These are phyloP conservation scores for Entophlyctis helioformis DNA, from an alignment of 192 early-diverging fungal species.

Conservation along the genomic window DNA sequence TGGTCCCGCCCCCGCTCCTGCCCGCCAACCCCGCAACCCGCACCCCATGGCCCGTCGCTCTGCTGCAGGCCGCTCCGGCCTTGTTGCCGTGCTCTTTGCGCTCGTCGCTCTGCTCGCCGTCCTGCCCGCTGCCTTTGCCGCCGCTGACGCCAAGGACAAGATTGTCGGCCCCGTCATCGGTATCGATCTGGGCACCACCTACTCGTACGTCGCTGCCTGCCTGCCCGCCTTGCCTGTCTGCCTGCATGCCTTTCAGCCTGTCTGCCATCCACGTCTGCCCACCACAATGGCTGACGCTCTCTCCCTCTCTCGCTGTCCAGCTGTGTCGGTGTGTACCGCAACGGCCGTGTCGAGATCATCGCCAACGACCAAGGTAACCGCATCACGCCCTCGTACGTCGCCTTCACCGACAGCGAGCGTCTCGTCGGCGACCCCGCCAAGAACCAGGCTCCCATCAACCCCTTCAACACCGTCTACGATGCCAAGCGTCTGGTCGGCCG, in stretches of 20 bases:
- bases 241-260: background rate
- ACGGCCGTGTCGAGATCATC: conserved; percentile 94
- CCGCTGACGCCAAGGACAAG: too few relatives aligned
- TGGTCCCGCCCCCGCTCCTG: too few relatives aligned
- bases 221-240: background rate
- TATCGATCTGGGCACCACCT: conserved; percentile 92
- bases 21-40: too few relatives aligned
- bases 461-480: conserved; percentile 85
- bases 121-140: too few relatives aligned
- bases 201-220: conserved; percentile 14
- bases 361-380: conserved; percentile 93
- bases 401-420: conserved; percentile 83
- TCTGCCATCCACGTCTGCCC: background rate
- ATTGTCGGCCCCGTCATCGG: conserved; percentile 57
- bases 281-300: too few relatives aligned
- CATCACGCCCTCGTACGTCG: conserved; percentile 91
- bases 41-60: too few relatives aligned
- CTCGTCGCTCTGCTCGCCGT: too few relatives aligned
- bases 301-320: conserved; percentile 36
- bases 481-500: conserved; percentile 89
- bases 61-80: too few relatives aligned
- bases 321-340: conserved; percentile 88
- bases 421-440: conserved; percentile 91
- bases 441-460: conserved; percentile 85
- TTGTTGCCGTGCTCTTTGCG: too few relatives aligned